Evolutionary conservation across 257 asterid genomes (phyloP), one percentile per base, ranked within the genome.

Genomic region (Scutellaria galericulata): DNA sequence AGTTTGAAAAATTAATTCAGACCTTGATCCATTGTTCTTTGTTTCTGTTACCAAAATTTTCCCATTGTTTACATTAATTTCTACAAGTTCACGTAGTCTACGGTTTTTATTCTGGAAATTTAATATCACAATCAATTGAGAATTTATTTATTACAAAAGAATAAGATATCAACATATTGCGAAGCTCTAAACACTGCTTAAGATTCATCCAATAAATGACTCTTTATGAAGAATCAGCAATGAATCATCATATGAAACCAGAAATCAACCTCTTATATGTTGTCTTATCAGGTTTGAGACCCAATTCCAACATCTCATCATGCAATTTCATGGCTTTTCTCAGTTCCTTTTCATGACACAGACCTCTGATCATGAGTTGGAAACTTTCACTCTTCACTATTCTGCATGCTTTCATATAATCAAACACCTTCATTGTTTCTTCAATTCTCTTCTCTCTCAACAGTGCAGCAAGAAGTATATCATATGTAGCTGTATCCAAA

Each of bases 301-400:
- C 96, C 78, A 85, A 41, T 62, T 77, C 82, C 78, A 90, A 35
- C 98, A 92, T 92, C 22, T 84, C 89, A 65, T 90, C 97, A 5
- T 92, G 98, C 20, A 86, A 71, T 72, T 77, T 86, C 97, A 90
- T 92, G 62, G 97, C 98, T 75, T 66, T 80, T 76, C 93, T 85
- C 71, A 84, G 46, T 56, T 90, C 89, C 56, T 86, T 83, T 31
- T 57, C 90, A 13, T 13, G 55, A 63, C 97, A 88, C 9, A 90
- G 87, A 74, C 89, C 88, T 45, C 80, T 70, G 31, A 92, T 83
- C 90, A 87, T 78, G 27, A 81, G n/a, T 50, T 77, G 72, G 78
- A 85, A 88, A 73, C 91, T 87, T 35, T 68, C 91, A 64, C 90
- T 77, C 48, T 80, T 81, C 66, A 82, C 70, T 31, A 40, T 37